Evolutionary conservation across 805 yeast genomes (phyloP), one percentile per base, ranked within the genome.

Genomic region (Pichia thaimueangensis): DNA sequence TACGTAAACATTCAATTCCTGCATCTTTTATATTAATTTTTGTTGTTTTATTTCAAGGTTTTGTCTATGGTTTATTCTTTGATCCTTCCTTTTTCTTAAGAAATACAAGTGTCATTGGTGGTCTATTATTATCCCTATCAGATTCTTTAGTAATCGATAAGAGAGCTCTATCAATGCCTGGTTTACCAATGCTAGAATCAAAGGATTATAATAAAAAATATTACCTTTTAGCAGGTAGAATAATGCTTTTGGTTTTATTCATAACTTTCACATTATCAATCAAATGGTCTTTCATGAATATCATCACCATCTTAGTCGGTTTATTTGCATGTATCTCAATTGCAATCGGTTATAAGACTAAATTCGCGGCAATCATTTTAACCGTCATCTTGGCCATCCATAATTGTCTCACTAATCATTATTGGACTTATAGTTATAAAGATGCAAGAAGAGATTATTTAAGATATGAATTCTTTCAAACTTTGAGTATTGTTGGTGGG

Each of bases 401-500:
- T 72, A 89, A 93, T 65, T 61, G 86, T 45, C 63, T 80, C 32
- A 78, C 81, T 48, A 91, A 93, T 69, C 86, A 86, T 56, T 91
- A 87, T 71, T 91, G 98, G 98, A 69, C 77, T 42, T 75, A 80
- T 69, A 74, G 77, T 39, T 59, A 74, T 39, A 74, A 73, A 48
- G 86, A 83, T 55, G 78, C 91, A 27, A 77, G 80, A 64, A 80
- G 96, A 57, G 98, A 91, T 65, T 85, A 79, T 64, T 67, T 87
- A 62, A 85, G 85, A 64, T 93, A 89, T 63, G 97, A 89, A 65
- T 86, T 85, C 63, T 91, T 84, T 74, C 98, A 93, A 69, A 87
- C 95, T 30, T 71, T 91, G 59, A 83, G 95, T 45, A 91, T 91
- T 60, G 89, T 91, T 39, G 98, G 98, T 45, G 98, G 97, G 1